phyloP scores from a whole-genome alignment of 495 filamentous ascomycete species.

The Cetradonia linearis region DNA sequence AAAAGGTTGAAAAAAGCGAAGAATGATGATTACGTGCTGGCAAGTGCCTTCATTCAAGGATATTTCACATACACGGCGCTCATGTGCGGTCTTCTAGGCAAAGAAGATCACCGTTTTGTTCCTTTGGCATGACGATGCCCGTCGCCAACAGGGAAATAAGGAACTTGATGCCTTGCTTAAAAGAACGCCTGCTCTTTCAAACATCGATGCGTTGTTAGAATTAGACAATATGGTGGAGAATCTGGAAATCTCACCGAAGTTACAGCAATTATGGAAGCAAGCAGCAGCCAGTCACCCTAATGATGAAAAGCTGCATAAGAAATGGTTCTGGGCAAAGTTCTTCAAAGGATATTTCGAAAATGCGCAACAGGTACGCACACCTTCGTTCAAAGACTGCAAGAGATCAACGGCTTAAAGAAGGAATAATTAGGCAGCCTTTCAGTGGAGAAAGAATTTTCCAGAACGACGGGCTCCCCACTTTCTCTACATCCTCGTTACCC shows the following conservation, averaged over 20 bases:
- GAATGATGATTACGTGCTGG: constrained; percentile 27
- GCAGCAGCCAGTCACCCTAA: constrained; percentile 43
- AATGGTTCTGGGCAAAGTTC: constrained; percentile 44
- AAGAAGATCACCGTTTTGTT: constrained; percentile 45
- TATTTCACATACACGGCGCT: background rate
- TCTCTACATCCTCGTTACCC: constrained; percentile 46
- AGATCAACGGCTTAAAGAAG: background rate
- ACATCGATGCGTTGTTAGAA: constrained; percentile 36
- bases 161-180: constrained; percentile 40
- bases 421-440: constrained; percentile 43
- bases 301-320: constrained; percentile 41
- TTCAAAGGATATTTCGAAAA: constrained; percentile 43
- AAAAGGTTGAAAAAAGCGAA: constrained; percentile 54
- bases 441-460: constrained; percentile 48
- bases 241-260: constrained; percentile 28
- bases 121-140: constrained; percentile 36
- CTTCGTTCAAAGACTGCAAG: background rate
- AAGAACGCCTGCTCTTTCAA: constrained; percentile 39
- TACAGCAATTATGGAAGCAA: constrained; percentile 42
- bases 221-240: constrained; percentile 38
- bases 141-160: constrained; percentile 35
- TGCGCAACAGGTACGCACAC: constrained; percentile 38
- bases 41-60: background rate
- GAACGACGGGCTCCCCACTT: constrained; percentile 47
- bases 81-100: constrained; percentile 28